Percentiles rank a stretch among this genome's conserved stretches.
These are phyloP conservation scores for Daldinia concentrica DNA, from an alignment of 495 filamentous ascomycete species.

Conservation along the genomic window DNA sequence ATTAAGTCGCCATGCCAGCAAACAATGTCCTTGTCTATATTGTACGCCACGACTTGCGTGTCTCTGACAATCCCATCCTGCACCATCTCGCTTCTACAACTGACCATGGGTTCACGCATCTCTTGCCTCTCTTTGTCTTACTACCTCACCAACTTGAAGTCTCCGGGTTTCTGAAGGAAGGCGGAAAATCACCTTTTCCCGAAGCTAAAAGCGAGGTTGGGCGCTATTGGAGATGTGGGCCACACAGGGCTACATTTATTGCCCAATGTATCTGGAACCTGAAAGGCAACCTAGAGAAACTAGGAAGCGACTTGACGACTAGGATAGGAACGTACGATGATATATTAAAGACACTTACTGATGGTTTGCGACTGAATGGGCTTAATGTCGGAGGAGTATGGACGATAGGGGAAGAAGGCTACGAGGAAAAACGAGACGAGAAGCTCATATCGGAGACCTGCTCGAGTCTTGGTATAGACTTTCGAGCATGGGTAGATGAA, in stretches of 20 bases:
- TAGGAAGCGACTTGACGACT: slow-evolving; percentile 68
- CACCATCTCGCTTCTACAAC: slow-evolving; percentile 58
- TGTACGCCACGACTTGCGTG: slow-evolving; percentile 71
- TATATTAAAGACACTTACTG: slow-evolving; percentile 61
- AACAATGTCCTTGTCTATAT: slow-evolving; percentile 66
- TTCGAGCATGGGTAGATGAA: slow-evolving; percentile 71
- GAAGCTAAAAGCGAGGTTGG: slow-evolving; percentile 65
- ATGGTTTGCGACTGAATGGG: slow-evolving; percentile 52
- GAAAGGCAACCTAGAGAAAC: slow-evolving; percentile 62
- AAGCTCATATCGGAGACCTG: slow-evolving; percentile 59
- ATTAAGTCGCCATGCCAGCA: slow-evolving; percentile 44
- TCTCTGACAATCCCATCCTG: slow-evolving; percentile 73
- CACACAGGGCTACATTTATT: slow-evolving; percentile 72
- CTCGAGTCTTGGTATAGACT: slow-evolving; percentile 58
- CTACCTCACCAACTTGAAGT: slow-evolving; percentile 72
- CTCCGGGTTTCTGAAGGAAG: slow-evolving; percentile 68
- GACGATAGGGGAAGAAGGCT: slow-evolving; percentile 72
- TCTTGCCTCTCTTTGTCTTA: slow-evolving; percentile 73
- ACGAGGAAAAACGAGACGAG: slow-evolving; percentile 72
- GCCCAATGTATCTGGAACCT: slow-evolving; percentile 74
- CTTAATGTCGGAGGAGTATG: slow-evolving; percentile 67
- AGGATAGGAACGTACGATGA: slow-evolving; percentile 67
- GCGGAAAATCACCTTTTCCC: slow-evolving; percentile 61
- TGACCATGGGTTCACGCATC: slow-evolving; percentile 67
- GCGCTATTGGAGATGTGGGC: slow-evolving; percentile 73